Base-by-base conservation (phyloP, 1,284 basidiomycete genomes). In the Cystobasidiaceae sp. region DNA sequence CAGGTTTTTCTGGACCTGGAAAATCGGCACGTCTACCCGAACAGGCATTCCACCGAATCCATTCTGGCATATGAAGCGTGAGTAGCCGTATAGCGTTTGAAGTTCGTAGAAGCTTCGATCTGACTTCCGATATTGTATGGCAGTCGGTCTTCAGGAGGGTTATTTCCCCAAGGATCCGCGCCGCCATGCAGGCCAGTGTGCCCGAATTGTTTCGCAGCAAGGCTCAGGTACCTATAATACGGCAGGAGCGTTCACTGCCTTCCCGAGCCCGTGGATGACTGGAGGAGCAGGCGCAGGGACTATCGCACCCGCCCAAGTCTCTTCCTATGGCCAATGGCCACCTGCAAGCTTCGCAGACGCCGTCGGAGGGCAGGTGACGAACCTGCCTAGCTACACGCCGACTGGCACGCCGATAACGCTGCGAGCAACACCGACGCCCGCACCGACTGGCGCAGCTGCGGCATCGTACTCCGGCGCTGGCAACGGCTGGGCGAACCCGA, bases 1-100 rank as follows among this genome's bases (percentile, higher is more conserved):
- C n/a, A n/a, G n/a, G n/a, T 93, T 93, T 83, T 96, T 93, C 83
- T 96, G 93, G 93, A 93, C 90, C 2, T 97, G 92, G 92, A 93
- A 88, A 83, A 85, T 93, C 71, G 89, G 85, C 48, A 83, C 85
- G 72, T 88, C 79, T 25, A 76, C 82, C 1, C 79, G 77, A 3
- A 80, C 54, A n/a, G 86, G 87, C 60, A 81, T 78, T 51, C 82
- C 90, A 45, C 85, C 87, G 75, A 81, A 90, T 56, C 93, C 93
- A 34, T 70, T 75, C 68, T 75, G 74, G 74, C 71, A 71, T 59
- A 73, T 74, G 60, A 70, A 72, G 58, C 6, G 28, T 49, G 58
- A 60, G 51, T 55, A 39, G 11, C 32, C 39, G n/a, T n/a, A n/a
- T n/a, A n/a, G n/a, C n/a, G n/a, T n/a, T n/a, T n/a, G n/a, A n/a